A percentile compares a stretch with the other conserved stretches of the same genome.
Conservation (phyloP, 2,329 filamentous ascomycete genomes). For the Cytospora leucostoma region DNA sequence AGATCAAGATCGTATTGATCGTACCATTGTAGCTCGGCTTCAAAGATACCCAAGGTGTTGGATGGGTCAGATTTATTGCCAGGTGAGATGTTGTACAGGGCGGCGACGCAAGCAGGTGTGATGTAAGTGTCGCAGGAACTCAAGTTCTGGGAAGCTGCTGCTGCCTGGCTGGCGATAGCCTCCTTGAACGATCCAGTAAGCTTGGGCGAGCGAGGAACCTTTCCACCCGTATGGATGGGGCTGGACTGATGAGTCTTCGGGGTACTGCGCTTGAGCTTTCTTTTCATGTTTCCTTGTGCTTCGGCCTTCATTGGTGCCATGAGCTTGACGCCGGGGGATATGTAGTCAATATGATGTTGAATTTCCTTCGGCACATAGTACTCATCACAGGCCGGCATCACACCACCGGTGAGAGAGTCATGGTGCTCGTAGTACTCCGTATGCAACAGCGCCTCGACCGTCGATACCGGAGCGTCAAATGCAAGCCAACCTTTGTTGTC, state of each 20-base stretch:
- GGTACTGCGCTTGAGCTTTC: slow-evolving; percentile 6
- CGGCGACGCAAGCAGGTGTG: slow-evolving; percentile 21
- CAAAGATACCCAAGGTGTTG: slow-evolving; percentile 33
- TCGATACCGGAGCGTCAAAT: slow-evolving; percentile 32
- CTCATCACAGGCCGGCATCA: slow-evolving; percentile 30
- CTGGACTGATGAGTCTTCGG: not conserved
- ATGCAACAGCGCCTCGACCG: slow-evolving; percentile 32
- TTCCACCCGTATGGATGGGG: not conserved
- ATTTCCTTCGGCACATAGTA: slow-evolving; percentile 27
- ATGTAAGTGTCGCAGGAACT: slow-evolving; percentile 15
- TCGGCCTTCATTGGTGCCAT: slow-evolving; percentile 25
- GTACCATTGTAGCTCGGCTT: slow-evolving; percentile 40
- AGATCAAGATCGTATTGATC: slow-evolving; percentile 20
- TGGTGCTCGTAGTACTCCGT: slow-evolving; percentile 34
- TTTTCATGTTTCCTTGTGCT: slow-evolving; percentile 5
- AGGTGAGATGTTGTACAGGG: slow-evolving; percentile 29
- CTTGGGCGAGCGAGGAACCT: not conserved
- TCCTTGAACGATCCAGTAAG: not conserved
- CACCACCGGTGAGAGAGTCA: slow-evolving; percentile 30
- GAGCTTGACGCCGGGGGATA: slow-evolving; percentile 28
- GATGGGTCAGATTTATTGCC: slow-evolving; percentile 23
- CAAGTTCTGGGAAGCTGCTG: slow-evolving; percentile 9
- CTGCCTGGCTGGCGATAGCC: not conserved
- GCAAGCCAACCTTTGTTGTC: slow-evolving; percentile 33
- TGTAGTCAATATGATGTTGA: slow-evolving; percentile 28